A percentile compares a stretch with the other conserved stretches of the same genome.
These are phyloP conservation scores for Entomortierella lignicola DNA, from an alignment of 192 early-diverging fungal genomes.

Conservation along the genomic window DNA sequence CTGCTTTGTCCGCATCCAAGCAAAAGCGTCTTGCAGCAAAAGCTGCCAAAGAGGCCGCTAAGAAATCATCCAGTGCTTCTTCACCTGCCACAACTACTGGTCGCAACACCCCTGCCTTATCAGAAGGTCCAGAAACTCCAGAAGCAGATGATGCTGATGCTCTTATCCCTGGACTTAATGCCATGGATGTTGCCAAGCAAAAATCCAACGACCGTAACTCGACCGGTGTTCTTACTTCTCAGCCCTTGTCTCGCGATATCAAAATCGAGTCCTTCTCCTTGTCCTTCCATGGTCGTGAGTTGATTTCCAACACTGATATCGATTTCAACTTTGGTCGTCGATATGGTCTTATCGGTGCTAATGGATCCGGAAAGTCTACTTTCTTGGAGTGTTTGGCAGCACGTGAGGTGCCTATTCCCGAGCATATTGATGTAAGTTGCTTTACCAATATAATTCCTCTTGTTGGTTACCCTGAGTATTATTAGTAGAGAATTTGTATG, in stretches of 20 bases:
- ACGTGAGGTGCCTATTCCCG: slow-evolving; percentile 96
- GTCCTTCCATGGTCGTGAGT: slow-evolving; percentile 92
- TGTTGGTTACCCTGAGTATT: too few relatives aligned
- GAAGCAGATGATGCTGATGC: slow-evolving; percentile 23
- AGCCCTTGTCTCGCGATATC: slow-evolving; percentile 90
- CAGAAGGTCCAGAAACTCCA: slow-evolving; percentile 1
- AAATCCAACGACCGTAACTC: slow-evolving; percentile 85
- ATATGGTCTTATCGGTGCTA: slow-evolving; percentile 95
- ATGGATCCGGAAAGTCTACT: slow-evolving; percentile 97
- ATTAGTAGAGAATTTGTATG: background rate
- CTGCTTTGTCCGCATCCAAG: slow-evolving; percentile 73
- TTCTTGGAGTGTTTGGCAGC: slow-evolving; percentile 93
- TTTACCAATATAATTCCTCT: background rate
- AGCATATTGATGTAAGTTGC: slow-evolving; percentile 89
- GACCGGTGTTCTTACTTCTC: slow-evolving; percentile 92
- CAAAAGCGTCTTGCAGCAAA: slow-evolving; percentile 85
- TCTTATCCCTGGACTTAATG: slow-evolving; percentile 33
- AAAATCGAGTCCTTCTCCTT: slow-evolving; percentile 97
- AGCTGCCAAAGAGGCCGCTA: slow-evolving; percentile 67
- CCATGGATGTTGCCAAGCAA: slow-evolving; percentile 67
- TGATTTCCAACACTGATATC: slow-evolving; percentile 93
- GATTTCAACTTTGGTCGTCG: slow-evolving; percentile 99
- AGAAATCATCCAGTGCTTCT: slow-evolving; percentile 53
- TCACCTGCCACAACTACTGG: slow-evolving; percentile 49
- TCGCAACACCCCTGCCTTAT: slow-evolving; percentile 37